Conservation (phyloP, 2,329 filamentous ascomycete genomes). For the Cordyceps pruinosa region DNA sequence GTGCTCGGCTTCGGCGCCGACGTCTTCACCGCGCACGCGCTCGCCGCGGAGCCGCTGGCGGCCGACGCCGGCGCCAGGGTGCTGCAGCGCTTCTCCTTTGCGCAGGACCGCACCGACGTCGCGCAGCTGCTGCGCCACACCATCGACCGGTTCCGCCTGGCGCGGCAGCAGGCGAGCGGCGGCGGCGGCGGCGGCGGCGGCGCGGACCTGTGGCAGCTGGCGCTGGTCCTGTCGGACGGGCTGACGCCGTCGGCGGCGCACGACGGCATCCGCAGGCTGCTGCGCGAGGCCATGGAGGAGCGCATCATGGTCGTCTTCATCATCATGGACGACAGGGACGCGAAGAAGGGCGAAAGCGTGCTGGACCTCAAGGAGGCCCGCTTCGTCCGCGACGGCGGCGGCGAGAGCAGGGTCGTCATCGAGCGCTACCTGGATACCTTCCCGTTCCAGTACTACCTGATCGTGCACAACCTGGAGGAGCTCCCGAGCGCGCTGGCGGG, state of each 20-base stretch:
- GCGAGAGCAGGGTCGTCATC: constrained; percentile 66
- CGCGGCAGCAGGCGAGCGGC: constrained; percentile 56
- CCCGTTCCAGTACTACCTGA: constrained; percentile 93
- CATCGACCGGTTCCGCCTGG: constrained; percentile 74
- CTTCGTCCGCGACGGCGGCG: constrained; percentile 60
- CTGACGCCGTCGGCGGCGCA: constrained; percentile 78
- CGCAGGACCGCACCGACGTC: constrained; percentile 82
- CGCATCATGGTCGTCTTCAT: constrained; percentile 98
- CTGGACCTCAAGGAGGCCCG: constrained; percentile 82
- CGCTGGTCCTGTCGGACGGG: constrained; percentile 88
- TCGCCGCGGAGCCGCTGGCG: constrained; percentile 73
- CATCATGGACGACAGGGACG: constrained; percentile 67
- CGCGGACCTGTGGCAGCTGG: constrained; percentile 87
- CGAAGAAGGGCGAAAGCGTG: constrained; percentile 57
- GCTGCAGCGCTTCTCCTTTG: constrained; percentile 77
- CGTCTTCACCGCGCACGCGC: constrained; percentile 78
- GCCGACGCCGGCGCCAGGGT: constrained; percentile 71
- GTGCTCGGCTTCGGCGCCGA: constrained; percentile 83
- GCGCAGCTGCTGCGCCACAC: constrained; percentile 67
- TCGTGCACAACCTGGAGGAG: constrained; percentile 87
- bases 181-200: constrained; percentile 34
- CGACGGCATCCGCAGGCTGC: constrained; percentile 70
- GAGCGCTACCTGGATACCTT: constrained; percentile 92
- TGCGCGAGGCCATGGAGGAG: constrained; percentile 85
- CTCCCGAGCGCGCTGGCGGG: constrained; percentile 82